These are phyloP conservation scores for Paecilomyces sp. DNA, from an alignment of 2,329 filamentous ascomycete genomes.

Conservation along the genomic window DNA sequence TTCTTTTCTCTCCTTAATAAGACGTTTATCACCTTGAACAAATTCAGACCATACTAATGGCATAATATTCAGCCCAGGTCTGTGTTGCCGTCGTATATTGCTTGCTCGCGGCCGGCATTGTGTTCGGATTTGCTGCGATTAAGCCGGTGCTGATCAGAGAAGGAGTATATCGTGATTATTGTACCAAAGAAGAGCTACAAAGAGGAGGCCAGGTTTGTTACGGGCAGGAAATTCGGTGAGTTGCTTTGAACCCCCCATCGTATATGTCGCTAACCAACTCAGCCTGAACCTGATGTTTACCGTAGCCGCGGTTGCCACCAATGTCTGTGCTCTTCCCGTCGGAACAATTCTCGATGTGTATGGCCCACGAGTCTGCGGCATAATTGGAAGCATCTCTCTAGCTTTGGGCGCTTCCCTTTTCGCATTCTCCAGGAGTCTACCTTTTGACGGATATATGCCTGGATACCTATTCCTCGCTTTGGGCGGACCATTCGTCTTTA, in stretches of 20 bases:
- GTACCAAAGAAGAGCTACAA: constrained; percentile 47
- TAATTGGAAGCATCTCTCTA: constrained; percentile 64
- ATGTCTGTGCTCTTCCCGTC: constrained; percentile 77
- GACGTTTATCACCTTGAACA: background rate
- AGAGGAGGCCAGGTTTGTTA: constrained; percentile 48
- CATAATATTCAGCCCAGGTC: constrained; percentile 56
- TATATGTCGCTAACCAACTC: constrained; percentile 5
- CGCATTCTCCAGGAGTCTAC: constrained; percentile 56
- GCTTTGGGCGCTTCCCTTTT: constrained; percentile 64
- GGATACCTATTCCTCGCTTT: constrained; percentile 72
- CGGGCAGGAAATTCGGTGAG: constrained; percentile 48
- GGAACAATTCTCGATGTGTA: constrained; percentile 78
- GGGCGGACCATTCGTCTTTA: constrained; percentile 74
- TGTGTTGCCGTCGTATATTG: constrained; percentile 62
- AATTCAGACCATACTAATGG: constrained; percentile 4
- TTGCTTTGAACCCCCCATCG: constrained; percentile 1
- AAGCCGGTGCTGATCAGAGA: constrained; percentile 72
- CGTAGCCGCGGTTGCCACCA: constrained; percentile 77
- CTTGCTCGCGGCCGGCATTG: constrained; percentile 68
- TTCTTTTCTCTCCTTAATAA: no score
- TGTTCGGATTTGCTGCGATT: constrained; percentile 79
- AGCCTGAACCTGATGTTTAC: constrained; percentile 89
- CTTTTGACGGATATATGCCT: constrained; percentile 67
- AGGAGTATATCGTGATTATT: constrained; percentile 62
- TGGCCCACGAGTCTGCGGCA: constrained; percentile 69